phyloP scores from a whole-genome alignment of 805 yeast genomes.

The Candida corydali region DNA sequence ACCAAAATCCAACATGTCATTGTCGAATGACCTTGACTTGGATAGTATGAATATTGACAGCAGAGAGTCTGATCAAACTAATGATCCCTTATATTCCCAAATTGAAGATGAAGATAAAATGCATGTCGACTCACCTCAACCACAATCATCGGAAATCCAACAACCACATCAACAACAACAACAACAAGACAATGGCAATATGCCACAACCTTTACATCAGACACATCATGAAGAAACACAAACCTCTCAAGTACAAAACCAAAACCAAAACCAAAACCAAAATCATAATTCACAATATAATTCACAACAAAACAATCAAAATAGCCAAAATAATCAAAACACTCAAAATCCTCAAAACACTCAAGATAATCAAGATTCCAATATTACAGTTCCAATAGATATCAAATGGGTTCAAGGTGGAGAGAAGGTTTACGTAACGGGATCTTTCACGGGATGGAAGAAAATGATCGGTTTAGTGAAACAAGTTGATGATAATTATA shows the following conservation, averaged over 20 bases:
- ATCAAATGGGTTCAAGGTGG: conserved; percentile 98
- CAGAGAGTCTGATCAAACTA: conserved; percentile 11
- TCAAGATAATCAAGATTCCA: conserved; percentile 20
- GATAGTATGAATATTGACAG: conserved; percentile 46
- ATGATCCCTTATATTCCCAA: neutral
- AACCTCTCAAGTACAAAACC: too few relatives aligned
- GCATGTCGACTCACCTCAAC: conserved; percentile 16
- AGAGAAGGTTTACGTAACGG: conserved; percentile 89
- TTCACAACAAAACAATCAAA: too few relatives aligned
- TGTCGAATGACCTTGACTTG: conserved; percentile 59
- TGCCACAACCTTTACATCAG: too few relatives aligned
- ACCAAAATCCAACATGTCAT: conserved; percentile 67
- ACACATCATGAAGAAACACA: too few relatives aligned
- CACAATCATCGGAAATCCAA: conserved; percentile 12
- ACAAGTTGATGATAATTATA: conserved; percentile 51
- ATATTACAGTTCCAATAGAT: conserved; percentile 49
- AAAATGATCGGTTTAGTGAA: conserved; percentile 86
- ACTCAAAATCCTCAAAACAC: too few relatives aligned
- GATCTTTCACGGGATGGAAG: conserved; percentile 97
- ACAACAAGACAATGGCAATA: conserved; percentile 10
- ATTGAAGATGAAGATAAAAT: conserved; percentile 12
- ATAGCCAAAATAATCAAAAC: too few relatives aligned
- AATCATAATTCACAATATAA: conserved; percentile 8
- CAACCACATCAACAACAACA: conserved; percentile 11
- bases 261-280: conserved; percentile 8